Percentiles rank a stretch among this genome's conserved stretches.
These are phyloP conservation scores for Ogataea philodendri DNA, from an alignment of 805 yeast species.

Conservation along the genomic window DNA sequence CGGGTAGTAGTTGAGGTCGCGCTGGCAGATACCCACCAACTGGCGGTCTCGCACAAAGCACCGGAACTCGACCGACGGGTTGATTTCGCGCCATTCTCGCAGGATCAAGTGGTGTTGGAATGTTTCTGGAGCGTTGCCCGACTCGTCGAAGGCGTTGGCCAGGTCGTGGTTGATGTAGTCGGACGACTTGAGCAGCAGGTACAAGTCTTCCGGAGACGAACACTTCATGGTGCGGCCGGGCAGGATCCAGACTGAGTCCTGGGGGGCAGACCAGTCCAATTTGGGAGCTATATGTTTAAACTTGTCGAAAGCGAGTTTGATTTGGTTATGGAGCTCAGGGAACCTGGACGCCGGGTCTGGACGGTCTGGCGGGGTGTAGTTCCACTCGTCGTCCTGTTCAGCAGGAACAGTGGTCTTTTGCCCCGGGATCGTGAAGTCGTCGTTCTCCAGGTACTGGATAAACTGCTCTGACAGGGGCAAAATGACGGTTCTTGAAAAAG, in stretches of 20 bases:
- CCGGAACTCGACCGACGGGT: constrained; percentile 90
- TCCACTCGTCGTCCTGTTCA: constrained; percentile 75
- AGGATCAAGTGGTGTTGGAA: constrained; percentile 61
- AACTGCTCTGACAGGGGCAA: constrained; percentile 61
- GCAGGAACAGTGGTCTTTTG: constrained; percentile 47
- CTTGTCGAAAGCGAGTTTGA: constrained; percentile 45
- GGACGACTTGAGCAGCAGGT: constrained; percentile 78
- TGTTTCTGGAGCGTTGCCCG: constrained; percentile 25
- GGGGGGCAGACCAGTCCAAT: constrained; percentile 96
- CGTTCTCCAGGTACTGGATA: constrained; percentile 58
- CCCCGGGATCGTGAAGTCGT: constrained; percentile 64
- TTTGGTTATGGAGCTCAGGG: constrained; percentile 54
- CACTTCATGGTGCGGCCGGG: constrained; percentile 77
- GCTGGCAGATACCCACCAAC: constrained; percentile 74
- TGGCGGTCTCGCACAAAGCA: constrained; percentile 67
- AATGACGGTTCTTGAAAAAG: constrained; percentile 48
- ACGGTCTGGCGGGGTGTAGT: constrained; percentile 22
- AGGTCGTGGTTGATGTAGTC: constrained; percentile 87
- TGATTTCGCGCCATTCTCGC: constrained; percentile 77
- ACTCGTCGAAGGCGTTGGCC: constrained; percentile 62
- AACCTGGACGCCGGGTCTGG: constrained; percentile 51
- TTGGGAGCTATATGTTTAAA: constrained; percentile 77
- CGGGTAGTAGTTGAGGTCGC: constrained; percentile 82
- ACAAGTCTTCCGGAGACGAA: constrained; percentile 67
- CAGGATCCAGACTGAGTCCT: constrained; percentile 90